Evolutionary conservation across 495 filamentous ascomycete species (phyloP).

Genomic region (Aspergillus ostianus): DNA sequence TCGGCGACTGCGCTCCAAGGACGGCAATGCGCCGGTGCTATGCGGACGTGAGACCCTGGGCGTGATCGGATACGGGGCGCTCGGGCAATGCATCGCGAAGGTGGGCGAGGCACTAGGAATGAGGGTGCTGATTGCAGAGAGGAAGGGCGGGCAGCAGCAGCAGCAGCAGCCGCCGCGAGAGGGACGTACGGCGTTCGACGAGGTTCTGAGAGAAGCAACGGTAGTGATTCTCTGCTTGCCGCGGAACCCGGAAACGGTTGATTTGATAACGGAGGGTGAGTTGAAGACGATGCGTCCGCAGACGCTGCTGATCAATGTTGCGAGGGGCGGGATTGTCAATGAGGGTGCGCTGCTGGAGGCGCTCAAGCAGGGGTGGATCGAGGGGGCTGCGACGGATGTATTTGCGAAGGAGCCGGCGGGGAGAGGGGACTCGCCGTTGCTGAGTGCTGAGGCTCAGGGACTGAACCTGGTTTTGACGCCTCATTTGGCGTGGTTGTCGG

Average conservation of each 20-base stretch:
- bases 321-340: conserved; percentile 57
- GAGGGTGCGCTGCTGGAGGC: conserved; percentile 49
- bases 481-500: conserved; percentile 43
- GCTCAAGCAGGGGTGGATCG: conserved; percentile 42
- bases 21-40: conserved; percentile 39
- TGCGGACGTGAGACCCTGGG: conserved; percentile 46
- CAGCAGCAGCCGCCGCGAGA: conserved; percentile 13
- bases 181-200: conserved; percentile 42
- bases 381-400: conserved; percentile 55
- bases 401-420: conserved; percentile 51
- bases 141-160: conserved; percentile 33
- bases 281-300: conserved; percentile 47
- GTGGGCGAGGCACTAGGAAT: conserved; percentile 43
- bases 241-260: conserved; percentile 38
- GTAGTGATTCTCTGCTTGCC: conserved; percentile 48
- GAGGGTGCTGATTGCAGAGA: conserved; percentile 50
- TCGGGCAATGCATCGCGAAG: conserved; percentile 42
- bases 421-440: conserved; percentile 20
- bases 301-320: conserved; percentile 54
- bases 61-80: conserved; percentile 51
- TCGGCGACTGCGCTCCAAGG: conserved; percentile 18
- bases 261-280: conserved; percentile 47
- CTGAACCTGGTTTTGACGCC: conserved; percentile 38
- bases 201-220: conserved; percentile 39
- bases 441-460: conserved; percentile 17